Evolutionary conservation across 208 protist genomes (phyloP).

Genomic region (Herpetomonas muscarum): DNA sequence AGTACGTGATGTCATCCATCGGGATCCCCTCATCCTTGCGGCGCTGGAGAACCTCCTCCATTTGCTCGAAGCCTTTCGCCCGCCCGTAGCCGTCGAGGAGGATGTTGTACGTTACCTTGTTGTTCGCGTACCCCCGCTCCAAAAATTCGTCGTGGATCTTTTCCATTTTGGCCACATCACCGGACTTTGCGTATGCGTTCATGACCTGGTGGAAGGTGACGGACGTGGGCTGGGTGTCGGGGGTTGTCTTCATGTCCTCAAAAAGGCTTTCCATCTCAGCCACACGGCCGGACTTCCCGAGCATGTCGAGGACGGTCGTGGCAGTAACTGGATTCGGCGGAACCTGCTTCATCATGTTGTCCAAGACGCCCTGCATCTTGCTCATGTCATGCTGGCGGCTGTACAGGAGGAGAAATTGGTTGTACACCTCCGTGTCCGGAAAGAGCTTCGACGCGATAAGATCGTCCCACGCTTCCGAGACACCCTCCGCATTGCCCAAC

Average conservation of each 20-base stretch:
- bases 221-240: constrained; percentile 81
- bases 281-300: constrained; percentile 83
- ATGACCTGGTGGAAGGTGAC: constrained; percentile 88
- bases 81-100: constrained; percentile 80
- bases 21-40: constrained; percentile 43
- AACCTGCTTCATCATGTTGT: constrained; percentile 88
- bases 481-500: constrained; percentile 70
- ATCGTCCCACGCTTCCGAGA: constrained; percentile 85
- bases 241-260: constrained; percentile 77
- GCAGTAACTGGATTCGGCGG: constrained; percentile 84
- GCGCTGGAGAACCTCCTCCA: constrained; percentile 65
- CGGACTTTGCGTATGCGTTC: constrained; percentile 84
- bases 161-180: constrained; percentile 84
- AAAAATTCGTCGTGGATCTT: constrained; percentile 62
- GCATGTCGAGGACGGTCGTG: constrained; percentile 82
- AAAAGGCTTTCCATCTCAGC: constrained; percentile 84
- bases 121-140: constrained; percentile 58
- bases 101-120: constrained; percentile 86
- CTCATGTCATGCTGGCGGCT: constrained; percentile 67
- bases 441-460: constrained; percentile 76
- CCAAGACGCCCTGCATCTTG: constrained; percentile 82
- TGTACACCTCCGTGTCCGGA: constrained; percentile 84
- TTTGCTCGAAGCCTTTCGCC: constrained; percentile 61
- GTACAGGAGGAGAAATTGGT: constrained; percentile 82
- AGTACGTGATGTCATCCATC: constrained; percentile 79